Percentiles rank a stretch among this genome's conserved stretches.
These are phyloP conservation scores for Mortierella sp. DNA, from an alignment of 371 early-diverging fungal genomes.

Conservation along the genomic window DNA sequence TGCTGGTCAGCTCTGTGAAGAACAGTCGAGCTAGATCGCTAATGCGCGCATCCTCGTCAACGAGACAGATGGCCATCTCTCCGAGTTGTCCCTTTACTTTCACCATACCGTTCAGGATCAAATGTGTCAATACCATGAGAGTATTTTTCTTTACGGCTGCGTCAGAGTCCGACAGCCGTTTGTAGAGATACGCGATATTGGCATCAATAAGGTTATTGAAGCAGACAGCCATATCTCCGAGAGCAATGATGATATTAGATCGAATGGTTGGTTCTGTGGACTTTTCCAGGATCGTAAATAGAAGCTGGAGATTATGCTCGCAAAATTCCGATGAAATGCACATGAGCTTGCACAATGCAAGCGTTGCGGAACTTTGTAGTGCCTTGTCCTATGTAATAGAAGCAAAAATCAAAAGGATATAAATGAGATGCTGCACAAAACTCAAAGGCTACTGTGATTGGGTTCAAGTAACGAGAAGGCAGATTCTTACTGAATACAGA, in stretches of 20 bases:
- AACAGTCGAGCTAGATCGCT: conserved; percentile 93
- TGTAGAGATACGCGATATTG: conserved; percentile 93
- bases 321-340: conserved; percentile 95
- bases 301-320: conserved; percentile 89
- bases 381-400: conserved; percentile 77
- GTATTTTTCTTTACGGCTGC: conserved; percentile 91
- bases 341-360: conserved; percentile 95
- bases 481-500: conserved; percentile 75
- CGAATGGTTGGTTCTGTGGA: conserved; percentile 83
- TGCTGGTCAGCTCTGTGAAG: conserved; percentile 94
- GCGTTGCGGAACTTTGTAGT: conserved; percentile 85
- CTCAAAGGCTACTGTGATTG: no score
- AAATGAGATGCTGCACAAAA: background rate
- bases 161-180: conserved; percentile 86
- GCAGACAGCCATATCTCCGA: conserved; percentile 97
- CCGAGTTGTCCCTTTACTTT: conserved; percentile 98
- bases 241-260: conserved; percentile 91
- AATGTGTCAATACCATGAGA: conserved; percentile 96
- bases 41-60: conserved; percentile 89
- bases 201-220: conserved; percentile 96
- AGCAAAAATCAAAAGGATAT: background rate
- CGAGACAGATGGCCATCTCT: conserved; percentile 97
- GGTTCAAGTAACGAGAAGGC: background rate
- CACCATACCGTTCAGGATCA: conserved; percentile 98
- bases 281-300: conserved; percentile 91